Conservation (phyloP, 768 basidiomycete species). For the Favolaschia claudopus region DNA sequence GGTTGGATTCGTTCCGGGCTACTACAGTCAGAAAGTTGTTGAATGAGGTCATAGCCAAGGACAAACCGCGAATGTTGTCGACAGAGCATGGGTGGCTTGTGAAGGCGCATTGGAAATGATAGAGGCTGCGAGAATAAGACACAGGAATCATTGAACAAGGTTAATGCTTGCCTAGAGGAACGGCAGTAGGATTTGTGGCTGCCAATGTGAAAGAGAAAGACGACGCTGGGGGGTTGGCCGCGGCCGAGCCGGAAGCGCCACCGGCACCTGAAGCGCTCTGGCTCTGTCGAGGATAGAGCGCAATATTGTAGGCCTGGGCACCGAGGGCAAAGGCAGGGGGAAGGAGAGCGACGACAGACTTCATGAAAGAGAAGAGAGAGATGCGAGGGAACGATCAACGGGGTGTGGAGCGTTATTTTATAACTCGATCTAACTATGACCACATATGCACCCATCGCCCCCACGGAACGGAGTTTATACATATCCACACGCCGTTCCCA, state of each 20-base stretch:
- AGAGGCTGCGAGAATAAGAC: constrained; percentile 31
- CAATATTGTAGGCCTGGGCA: constrained; percentile 46
- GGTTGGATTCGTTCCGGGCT: constrained; percentile 58
- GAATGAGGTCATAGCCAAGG: background rate
- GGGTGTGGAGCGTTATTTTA: background rate
- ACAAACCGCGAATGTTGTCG: constrained; percentile 46
- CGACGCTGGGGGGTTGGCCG: constrained; percentile 28
- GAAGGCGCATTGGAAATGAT: constrained; percentile 54
- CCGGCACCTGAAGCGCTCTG: constrained; percentile 12
- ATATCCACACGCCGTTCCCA: too few species aligned
- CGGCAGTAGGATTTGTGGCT: constrained; percentile 66
- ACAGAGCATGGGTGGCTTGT: constrained; percentile 53
- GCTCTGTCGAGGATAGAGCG: constrained; percentile 18
- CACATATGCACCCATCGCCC: background rate
- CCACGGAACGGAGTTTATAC: too few species aligned
- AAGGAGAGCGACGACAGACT: constrained; percentile 36
- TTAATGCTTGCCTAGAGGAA: constrained; percentile 53
- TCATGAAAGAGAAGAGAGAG: constrained; percentile 38
- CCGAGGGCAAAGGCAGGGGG: constrained; percentile 51
- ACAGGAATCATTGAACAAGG: too few species aligned
- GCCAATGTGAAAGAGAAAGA: constrained; percentile 52
- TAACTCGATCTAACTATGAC: too few species aligned
- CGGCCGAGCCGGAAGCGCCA: constrained; percentile 13
- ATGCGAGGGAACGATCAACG: background rate
- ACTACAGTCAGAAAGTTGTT: background rate